A percentile compares a stretch with the other conserved stretches of the same genome.
Evolutionary conservation across 2,329 filamentous ascomycete genomes (phyloP).

Genomic region (Fusarium stilboides): DNA sequence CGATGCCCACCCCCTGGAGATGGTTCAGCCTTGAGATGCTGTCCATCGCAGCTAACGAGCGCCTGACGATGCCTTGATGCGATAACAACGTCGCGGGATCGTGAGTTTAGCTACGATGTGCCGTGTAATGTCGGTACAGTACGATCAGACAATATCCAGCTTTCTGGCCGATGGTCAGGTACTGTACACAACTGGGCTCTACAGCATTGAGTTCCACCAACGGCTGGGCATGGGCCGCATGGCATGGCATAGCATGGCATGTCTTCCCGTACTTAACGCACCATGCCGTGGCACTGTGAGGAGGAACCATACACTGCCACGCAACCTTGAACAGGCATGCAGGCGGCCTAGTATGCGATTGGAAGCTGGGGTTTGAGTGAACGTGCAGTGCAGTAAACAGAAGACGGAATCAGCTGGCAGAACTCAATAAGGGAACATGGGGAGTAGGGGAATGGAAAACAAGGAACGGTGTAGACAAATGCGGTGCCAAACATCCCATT

Average conservation of each 20-base stretch:
- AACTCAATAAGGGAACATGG: slow-evolving; percentile 13
- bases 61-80: slow-evolving; percentile 28
- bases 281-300: slow-evolving; percentile 26
- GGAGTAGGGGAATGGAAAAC: slow-evolving; percentile 31
- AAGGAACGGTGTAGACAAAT: slow-evolving; percentile 34
- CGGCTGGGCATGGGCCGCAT: slow-evolving; percentile 2
- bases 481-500: slow-evolving; percentile 25
- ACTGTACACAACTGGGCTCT: slow-evolving; percentile 9
- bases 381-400: slow-evolving; percentile 6
- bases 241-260: not conserved
- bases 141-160: not conserved
- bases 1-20: slow-evolving; percentile 29
- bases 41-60: slow-evolving; percentile 32
- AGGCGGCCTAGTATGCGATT: slow-evolving; percentile 22
- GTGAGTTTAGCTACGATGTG: slow-evolving; percentile 2
- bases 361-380: slow-evolving; percentile 16
- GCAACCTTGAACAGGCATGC: slow-evolving; percentile 27
- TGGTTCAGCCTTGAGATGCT: slow-evolving; percentile 29
- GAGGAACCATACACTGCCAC: slow-evolving; percentile 23
- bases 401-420: slow-evolving; percentile 12
- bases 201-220: slow-evolving; percentile 30
- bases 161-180: not conserved
- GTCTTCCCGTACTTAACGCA: slow-evolving; percentile 19
- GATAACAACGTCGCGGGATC: slow-evolving; percentile 20
- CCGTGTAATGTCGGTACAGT: slow-evolving; percentile 11